Percentiles rank a stretch among this genome's conserved stretches.
These are phyloP conservation scores for Trifolium pratense DNA, from an alignment of 306 rosid species.

Conservation along the genomic window DNA sequence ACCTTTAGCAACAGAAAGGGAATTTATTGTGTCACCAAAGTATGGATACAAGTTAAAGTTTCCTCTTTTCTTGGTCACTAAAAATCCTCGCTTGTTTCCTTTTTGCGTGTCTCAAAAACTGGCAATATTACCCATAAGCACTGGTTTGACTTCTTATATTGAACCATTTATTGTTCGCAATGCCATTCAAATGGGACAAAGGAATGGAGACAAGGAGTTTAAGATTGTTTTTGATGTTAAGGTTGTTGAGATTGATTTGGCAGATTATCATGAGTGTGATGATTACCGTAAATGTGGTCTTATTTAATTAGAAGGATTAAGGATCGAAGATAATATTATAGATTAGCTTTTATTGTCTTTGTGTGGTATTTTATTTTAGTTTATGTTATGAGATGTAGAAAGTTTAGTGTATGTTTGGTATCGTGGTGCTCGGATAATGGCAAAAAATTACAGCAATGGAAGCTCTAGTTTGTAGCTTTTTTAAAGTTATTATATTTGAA, in stretches of 20 bases:
- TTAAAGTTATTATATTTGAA: no score
- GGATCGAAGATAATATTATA: no score
- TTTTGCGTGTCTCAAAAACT: not conserved
- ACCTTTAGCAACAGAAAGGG: not conserved
- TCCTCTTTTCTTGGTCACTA: not conserved
- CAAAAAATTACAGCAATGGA: no score
- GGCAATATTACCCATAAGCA: not conserved
- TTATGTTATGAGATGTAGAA: no score
- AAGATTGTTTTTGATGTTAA: conserved; percentile 4
- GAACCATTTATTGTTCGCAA: not conserved
- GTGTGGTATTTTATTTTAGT: no score
- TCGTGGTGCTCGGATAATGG: no score
- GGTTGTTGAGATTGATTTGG: conserved; percentile 24
- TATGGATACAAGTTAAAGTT: not conserved
- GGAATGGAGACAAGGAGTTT: not conserved
- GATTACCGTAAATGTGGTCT: not conserved
- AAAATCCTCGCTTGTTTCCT: not conserved
- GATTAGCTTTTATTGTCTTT: no score
- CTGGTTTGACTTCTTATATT: not conserved
- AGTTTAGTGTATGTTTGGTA: no score
- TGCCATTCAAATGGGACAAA: not conserved
- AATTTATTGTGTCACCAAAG: conserved; percentile 5
- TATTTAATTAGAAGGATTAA: not conserved
- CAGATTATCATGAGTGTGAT: not conserved
- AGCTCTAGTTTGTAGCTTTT: no score